Evolutionary conservation across 2,329 filamentous ascomycete species (phyloP).

Genomic region (Aspergillus fructus): DNA sequence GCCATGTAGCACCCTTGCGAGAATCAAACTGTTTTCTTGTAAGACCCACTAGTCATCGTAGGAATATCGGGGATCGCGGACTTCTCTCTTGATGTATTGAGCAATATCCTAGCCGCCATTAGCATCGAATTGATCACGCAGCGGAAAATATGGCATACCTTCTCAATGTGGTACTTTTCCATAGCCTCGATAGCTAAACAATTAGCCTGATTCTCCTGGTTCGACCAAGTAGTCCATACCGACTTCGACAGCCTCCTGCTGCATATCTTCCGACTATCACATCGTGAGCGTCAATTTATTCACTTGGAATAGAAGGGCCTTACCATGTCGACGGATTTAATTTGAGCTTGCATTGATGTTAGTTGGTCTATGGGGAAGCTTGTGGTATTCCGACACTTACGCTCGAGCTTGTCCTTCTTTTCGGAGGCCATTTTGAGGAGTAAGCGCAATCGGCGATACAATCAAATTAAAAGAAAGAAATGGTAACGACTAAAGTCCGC

Average conservation of each 20-base stretch:
- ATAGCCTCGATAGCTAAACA: conserved; percentile 66
- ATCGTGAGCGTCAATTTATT: conserved; percentile 16
- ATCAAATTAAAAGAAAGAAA: background rate
- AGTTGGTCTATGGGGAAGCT: conserved; percentile 13
- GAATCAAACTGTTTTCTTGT: conserved; percentile 74
- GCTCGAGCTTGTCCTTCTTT: conserved; percentile 73
- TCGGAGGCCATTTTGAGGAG: conserved; percentile 45
- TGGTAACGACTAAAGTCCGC: background rate
- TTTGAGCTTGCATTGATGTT: conserved; percentile 65
- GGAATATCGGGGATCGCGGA: conserved; percentile 43
- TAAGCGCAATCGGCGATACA: background rate
- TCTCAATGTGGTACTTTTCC: conserved; percentile 70
- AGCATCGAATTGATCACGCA: background rate
- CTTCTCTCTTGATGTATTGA: conserved; percentile 92
- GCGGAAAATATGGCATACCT: conserved; percentile 48
- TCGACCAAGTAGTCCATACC: conserved; percentile 58
- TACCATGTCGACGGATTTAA: conserved; percentile 99
- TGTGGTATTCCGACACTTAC: conserved; percentile 44
- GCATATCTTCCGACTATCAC: conserved; percentile 89
- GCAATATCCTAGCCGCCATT: conserved; percentile 72
- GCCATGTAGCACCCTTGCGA: conserved; percentile 97
- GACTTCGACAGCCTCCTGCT: conserved; percentile 90
- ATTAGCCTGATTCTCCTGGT: conserved; percentile 26
- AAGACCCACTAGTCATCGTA: conserved; percentile 22
- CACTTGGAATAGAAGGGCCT: conserved; percentile 26